Evolutionary conservation across 352 stramenopile genomes (phyloP), one percentile per base, ranked within the genome.

Genomic region (Globisporangium radiosum): DNA sequence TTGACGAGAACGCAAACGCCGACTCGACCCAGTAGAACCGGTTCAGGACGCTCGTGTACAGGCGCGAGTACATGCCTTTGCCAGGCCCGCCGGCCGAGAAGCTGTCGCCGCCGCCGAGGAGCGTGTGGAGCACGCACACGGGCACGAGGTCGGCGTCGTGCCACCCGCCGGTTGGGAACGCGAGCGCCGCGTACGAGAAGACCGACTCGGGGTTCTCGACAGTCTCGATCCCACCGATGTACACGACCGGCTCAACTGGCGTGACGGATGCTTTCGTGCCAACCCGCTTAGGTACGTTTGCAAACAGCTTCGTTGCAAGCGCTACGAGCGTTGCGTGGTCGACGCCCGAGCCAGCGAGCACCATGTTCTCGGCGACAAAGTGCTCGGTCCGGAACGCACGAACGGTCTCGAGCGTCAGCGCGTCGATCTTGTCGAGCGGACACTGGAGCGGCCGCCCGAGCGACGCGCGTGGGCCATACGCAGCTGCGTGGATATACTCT

Each of bases 61-160:
- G 82, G 1, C 97, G 90, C 53, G 95, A 98, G 76, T 99, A 99
- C 97, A 99, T 99, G 57, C 97, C 97, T 72, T 99, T 99, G 47
- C 97, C 97, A 15, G 97, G 97, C 0, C 97, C 97, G 58, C 97
- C 97, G 25, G 97, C 96, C 45, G 96, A 99, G 73, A 99, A 99
- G 57, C 93, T 98, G 63, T 96, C 93, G 37, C 97, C 97, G 25
- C 97, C 97, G 17, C 97, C 97, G 14, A 99, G 70, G 9, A 99
- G 75, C 49, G 96, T 98, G 71, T 99, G 95, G 19, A 99, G 75
- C 47, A 99, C 96, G 58, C 95, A 99, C 42, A 96, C 88, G 0
- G 96, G 84, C 15, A 99, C 95, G 37, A 99, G 77, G 62, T 98
- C 91, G 38, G 97, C 76, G 19, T 98, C 88, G 67, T 99, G 96